phyloP scores from a whole-genome alignment of 106 monocot species.

The Dendrobium chrysotoxum region DNA sequence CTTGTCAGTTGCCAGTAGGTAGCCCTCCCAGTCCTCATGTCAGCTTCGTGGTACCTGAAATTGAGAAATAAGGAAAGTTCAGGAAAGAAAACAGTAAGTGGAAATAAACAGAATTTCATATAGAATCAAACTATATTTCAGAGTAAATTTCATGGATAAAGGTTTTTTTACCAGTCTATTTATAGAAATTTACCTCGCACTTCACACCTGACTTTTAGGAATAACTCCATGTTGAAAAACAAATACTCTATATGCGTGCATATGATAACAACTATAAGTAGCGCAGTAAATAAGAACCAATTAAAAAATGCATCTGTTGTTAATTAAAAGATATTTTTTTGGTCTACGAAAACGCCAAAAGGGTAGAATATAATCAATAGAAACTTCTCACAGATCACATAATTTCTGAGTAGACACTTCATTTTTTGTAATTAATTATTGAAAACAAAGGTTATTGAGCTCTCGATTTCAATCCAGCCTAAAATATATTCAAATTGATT shows the following conservation, averaged over 20 bases:
- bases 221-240: background rate
- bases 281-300: background rate
- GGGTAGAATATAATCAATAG: too few relatives aligned
- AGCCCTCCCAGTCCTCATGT: slow-evolving; percentile 85
- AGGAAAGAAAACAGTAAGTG: background rate
- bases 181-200: background rate
- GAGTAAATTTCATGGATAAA: background rate
- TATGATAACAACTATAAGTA: background rate
- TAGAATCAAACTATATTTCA: background rate
- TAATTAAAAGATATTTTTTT: too few relatives aligned
- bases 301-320: background rate
- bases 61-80: background rate
- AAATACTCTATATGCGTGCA: background rate
- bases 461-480: too few relatives aligned
- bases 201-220: background rate
- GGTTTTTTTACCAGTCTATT: background rate
- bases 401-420: too few relatives aligned
- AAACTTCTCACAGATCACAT: too few relatives aligned
- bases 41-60: slow-evolving; percentile 89
- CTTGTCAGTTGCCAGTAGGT: slow-evolving; percentile 97
- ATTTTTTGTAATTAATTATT: too few relatives aligned
- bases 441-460: too few relatives aligned
- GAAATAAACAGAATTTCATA: background rate
- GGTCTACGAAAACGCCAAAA: too few relatives aligned
- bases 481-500: too few relatives aligned